phyloP scores from a whole-genome alignment of 371 early-diverging fungal genomes.

The Saksenaea vasiformis region DNA sequence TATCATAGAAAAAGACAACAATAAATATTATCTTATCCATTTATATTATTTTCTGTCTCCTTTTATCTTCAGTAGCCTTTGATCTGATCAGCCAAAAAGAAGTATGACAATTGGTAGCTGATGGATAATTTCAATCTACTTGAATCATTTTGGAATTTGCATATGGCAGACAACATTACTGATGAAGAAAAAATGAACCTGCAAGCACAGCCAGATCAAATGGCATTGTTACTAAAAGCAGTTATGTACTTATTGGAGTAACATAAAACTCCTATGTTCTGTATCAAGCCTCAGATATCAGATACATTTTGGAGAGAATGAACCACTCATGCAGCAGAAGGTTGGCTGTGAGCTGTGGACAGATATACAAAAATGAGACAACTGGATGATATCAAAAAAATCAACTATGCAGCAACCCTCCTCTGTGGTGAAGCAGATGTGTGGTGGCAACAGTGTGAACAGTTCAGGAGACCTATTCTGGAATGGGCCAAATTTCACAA shows the following conservation, averaged over 20 bases:
- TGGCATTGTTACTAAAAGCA: neutral
- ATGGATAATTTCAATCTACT: neutral
- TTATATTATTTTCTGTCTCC: too few species aligned
- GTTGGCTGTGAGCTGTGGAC: neutral
- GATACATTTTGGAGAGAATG: neutral
- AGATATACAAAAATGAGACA: neutral
- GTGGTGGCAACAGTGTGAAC: too few species aligned
- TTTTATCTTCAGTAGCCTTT: too few species aligned
- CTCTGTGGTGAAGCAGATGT: too few species aligned
- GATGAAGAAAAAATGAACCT: neutral
- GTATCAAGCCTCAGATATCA: neutral
- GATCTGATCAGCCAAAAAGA: too few species aligned
- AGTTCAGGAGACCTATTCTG: too few species aligned
- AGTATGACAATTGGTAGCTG: too few species aligned
- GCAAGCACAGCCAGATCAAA: neutral
- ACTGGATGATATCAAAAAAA: too few species aligned
- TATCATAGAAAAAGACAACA: too few species aligned
- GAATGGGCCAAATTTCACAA: neutral
- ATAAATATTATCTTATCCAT: too few species aligned
- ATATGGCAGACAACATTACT: neutral
- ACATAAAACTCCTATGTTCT: neutral
- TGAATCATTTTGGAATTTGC: neutral
- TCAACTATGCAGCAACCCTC: too few species aligned
- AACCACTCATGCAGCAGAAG: neutral
- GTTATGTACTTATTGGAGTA: neutral